Percentiles rank a stretch among this genome's conserved stretches.
Evolutionary conservation across 495 filamentous ascomycete genomes (phyloP).

Genomic region (Hypomontagnella monticulosa): DNA sequence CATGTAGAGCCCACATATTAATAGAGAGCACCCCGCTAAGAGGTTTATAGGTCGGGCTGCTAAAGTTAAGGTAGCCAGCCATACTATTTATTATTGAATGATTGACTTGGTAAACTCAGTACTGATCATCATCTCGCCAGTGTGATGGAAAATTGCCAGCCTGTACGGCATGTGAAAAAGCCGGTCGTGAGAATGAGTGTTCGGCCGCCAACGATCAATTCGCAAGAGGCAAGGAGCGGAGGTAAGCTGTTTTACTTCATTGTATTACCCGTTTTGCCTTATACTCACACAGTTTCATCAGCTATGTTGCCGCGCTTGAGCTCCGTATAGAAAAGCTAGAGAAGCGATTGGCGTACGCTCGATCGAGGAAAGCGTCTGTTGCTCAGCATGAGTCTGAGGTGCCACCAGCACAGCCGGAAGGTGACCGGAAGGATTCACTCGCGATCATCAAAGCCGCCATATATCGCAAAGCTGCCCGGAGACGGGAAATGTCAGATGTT

Average conservation of each 20-base stretch:
- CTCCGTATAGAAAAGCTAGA: constrained; percentile 87
- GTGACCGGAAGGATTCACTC: constrained; percentile 65
- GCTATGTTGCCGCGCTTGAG: constrained; percentile 93
- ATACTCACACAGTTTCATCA: constrained; percentile 41
- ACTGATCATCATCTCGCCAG: constrained; percentile 47
- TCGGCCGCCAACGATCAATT: constrained; percentile 96
- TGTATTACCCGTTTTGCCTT: background rate
- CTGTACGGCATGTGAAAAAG: constrained; percentile 90
- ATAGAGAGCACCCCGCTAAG: constrained; percentile 37
- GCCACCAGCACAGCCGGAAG: constrained; percentile 48
- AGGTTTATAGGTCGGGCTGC: constrained; percentile 69
- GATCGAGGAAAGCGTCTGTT: constrained; percentile 65
- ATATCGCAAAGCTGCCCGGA: constrained; percentile 66
- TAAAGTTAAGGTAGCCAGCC: constrained; percentile 74
- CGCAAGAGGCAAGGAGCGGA: constrained; percentile 91
- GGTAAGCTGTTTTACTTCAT: constrained; percentile 47
- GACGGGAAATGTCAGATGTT: constrained; percentile 76
- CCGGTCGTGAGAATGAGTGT: constrained; percentile 80
- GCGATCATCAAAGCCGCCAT: constrained; percentile 67
- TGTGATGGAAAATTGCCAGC: constrained; percentile 95
- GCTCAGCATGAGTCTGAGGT: constrained; percentile 57
- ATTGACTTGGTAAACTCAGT: background rate
- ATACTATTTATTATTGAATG: background rate
- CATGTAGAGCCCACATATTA: constrained; percentile 1
- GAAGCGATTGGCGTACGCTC: constrained; percentile 70